Conservation (phyloP, 164 flowering plant species). For the Litsea cubeba region DNA sequence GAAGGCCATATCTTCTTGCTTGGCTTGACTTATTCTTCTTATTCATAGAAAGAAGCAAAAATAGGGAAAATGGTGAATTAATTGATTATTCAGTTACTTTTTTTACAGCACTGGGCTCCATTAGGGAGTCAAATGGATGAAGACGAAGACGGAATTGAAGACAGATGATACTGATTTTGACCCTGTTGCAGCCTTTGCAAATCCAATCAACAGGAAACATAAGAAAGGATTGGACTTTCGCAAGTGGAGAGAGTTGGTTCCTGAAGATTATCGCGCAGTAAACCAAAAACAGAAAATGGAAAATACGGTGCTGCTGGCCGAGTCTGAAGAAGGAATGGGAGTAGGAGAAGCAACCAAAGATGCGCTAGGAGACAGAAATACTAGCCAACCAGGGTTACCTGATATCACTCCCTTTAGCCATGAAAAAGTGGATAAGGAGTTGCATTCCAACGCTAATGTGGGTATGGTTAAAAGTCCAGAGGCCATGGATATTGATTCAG, state of each 20-base stretch:
- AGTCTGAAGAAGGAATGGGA: constrained; percentile 9
- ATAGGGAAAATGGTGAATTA: background rate
- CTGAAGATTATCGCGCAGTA: constrained; percentile 15
- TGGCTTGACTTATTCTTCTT: no score
- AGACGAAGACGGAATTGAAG: constrained; percentile 34
- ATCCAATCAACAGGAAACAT: constrained; percentile 56
- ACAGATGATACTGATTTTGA: constrained; percentile 20
- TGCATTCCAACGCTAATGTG: background rate
- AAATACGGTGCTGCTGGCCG: background rate
- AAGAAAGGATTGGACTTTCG: constrained; percentile 59
- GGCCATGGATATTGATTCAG: constrained; percentile 5
- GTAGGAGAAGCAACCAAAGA: constrained; percentile 11
- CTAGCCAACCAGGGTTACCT: background rate
- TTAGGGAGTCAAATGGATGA: constrained; percentile 14
- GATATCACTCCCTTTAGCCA: background rate
- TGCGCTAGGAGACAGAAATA: background rate
- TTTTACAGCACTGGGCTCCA: constrained; percentile 76
- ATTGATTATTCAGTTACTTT: constrained; percentile 9
- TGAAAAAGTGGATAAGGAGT: background rate
- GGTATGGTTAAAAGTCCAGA: background rate
- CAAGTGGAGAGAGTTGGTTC: constrained; percentile 52
- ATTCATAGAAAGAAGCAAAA: background rate
- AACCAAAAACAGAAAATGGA: constrained; percentile 11
- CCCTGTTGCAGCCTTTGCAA: constrained; percentile 45
- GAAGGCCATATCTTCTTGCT: no score